phyloP scores from a whole-genome alignment of 2,329 filamentous ascomycete species.

The Ophiostoma piceae region DNA sequence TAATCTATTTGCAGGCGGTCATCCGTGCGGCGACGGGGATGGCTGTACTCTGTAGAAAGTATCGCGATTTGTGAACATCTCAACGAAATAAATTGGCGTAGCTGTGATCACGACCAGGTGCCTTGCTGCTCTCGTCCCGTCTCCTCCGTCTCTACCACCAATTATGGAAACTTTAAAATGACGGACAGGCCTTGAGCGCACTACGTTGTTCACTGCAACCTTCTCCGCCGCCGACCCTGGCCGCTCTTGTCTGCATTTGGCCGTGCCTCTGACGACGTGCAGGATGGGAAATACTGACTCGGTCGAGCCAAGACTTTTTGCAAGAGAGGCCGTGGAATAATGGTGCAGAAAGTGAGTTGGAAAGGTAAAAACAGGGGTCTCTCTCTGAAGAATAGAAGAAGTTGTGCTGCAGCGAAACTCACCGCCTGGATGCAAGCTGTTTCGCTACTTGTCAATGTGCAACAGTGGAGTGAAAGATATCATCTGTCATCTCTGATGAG shows the following conservation, averaged over 20 bases:
- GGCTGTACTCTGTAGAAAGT: not conserved
- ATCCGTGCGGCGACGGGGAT: conserved; percentile 2
- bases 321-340: not conserved
- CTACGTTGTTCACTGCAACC: not conserved
- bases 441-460: not conserved
- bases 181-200: not conserved
- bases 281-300: conserved; percentile 6
- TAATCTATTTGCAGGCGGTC: not conserved
- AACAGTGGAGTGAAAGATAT: conserved; percentile 2
- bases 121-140: not conserved
- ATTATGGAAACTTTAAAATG: conserved; percentile 12
- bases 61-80: not conserved
- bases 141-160: not conserved
- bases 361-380: not conserved
- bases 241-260: conserved; percentile 7
- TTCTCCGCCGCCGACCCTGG: conserved; percentile 10
- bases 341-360: not conserved
- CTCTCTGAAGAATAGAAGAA: not conserved
- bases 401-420: not conserved
- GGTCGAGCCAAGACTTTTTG: not conserved
- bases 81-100: not conserved
- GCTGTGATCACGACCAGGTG: conserved; percentile 14
- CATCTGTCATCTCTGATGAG: not conserved
- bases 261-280: conserved; percentile 3
- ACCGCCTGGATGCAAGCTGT: not conserved